Base-by-base conservation (phyloP, 208 protist species). In the Lotmaria passim region DNA sequence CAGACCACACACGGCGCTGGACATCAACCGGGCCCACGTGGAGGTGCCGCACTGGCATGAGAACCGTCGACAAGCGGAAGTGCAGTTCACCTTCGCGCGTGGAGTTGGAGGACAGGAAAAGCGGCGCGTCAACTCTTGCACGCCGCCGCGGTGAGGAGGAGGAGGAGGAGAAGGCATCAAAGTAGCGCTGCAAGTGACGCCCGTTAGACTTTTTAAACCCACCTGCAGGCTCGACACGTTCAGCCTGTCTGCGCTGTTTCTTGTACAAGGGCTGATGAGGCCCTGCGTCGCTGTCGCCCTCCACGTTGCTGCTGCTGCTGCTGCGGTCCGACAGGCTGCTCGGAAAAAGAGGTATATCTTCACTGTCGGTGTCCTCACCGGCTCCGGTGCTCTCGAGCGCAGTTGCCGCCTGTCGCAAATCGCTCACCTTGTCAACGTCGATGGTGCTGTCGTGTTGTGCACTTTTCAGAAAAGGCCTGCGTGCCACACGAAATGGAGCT, bases 311-410 rank as follows among this genome's bases (percentile, higher is more conserved):
- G 28, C 2, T 7, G 3, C n/a, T n/a, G 55, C 12, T 46, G 36
- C 36, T 46, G 57, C n/a, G 15, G 41, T 33, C 23, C 1, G 55
- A 38, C 17, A 55, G 53, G 34, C 39, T 48, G 44, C 69, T 75
- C 33, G 60, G 34, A 28, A 75, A 75, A 21, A 75, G 23, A 21
- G 62, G 31, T 2, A 33, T 63, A 19, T 75, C 60, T 30, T 75
- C 69, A 7, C 43, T 44, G 7, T 58, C 60, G 23, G 39, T 51
- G 10, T 74, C 69, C 3, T 17, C 62, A 1, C 10, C 38, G 43
- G 62, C 66, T 15, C 7, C 44, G 39, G n/a, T 24, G 24, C n/a
- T n/a, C n/a, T 21, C 33, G 10, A n/a, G 26, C 26, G n/a, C n/a
- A n/a, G n/a, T 7, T 23, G 14, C 3, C 52, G 5, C 26, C 11